Base-by-base conservation (phyloP, 75 land plant species). In the Larix kaempferi region DNA sequence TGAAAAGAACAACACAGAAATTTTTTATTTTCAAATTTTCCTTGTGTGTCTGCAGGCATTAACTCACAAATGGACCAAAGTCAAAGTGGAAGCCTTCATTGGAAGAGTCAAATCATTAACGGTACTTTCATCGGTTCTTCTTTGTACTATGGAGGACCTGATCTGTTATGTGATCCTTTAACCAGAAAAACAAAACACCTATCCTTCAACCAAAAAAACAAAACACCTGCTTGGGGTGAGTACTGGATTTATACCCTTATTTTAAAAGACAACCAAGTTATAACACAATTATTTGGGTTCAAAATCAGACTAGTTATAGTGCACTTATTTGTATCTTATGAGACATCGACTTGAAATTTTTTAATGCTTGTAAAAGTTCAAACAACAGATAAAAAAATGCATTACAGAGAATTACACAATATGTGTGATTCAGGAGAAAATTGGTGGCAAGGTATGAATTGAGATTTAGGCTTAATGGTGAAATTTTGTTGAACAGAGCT, bases 391-490 rank as follows among this genome's bases (percentile, higher is more conserved):
- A 6, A 66, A 66, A 37, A 66, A 66, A 5, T 44, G 37, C 19
- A 66, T 19, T 66, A 37, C 19, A 21, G 44, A 66, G 6, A 44
- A 66, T 66, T 44, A 66, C 19, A 33, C 71, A 37, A 66, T 13
- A 5, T 41, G 44, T 6, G 44, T 6, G 44, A 6, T 66, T 66
- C 44, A 16, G 37, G 71, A 66, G 44, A 44, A 37, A 66, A 37
- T 37, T 66, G 71, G 71, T 66, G 22, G 71, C 71, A 66, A 19
- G 71, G 71, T 66, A 66, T 33, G 44, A 29, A 12, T 35, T 66
- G 41, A 17, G 33, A 66, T 33, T 66, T 66, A 17, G 6, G 6
- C 16, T 65, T 17, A 35, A 66, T 19, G 41, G 71, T 29, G 44
- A 37, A 5, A 6, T 66, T 33, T 66, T 35, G 8, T 1, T 7